Base-by-base conservation (phyloP, 176 grass and related monocot genomes). In the Chrysopogon serrulatus region DNA sequence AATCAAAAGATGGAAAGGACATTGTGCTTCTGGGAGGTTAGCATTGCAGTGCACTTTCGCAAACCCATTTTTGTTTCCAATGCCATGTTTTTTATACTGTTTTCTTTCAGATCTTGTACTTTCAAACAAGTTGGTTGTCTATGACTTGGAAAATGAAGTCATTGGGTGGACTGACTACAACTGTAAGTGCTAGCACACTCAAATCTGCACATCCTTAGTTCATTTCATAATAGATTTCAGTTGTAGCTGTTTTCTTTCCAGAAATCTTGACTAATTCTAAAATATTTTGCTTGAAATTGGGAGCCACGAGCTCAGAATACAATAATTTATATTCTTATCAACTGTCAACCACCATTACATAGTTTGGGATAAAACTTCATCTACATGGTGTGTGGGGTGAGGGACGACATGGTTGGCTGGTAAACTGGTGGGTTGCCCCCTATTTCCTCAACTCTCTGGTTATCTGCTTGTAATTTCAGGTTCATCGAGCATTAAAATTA, bases 11-110 rank as follows among this genome's bases (percentile, higher is more conserved):
- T 61, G 96, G 93, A 57, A 98, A 88, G 75, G 93, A 93, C 79
- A 89, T 96, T 74, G 85, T 98, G 82, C 93, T 98, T 89, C 73
- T 98, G 77, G 96, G 96, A 90, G 96, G 96, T 98, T 71, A 73
- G 79, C 44, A 77, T 69, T 82, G 44, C 49, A 75, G 32, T 79
- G 24, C 33, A 59, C 45, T 17, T 49, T n/a, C n/a, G 24, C 14
- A 87, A 54, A 27, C 33, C 18, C 12, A 73, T 78, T 85, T 61
- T 77, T 19, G 12, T 17, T 37, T 19, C 34, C 26, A 48, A 59
- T 76, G 15, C 51, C 56, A 28, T 66, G 75, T 76, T 59, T 73
- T 47, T 83, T 61, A 19, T 21, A 5, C 40, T 74, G 70, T 60
- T 89, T 91, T n/a, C 48, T 88, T 87, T 76, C 91, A 98, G 96